Percentiles rank a stretch among this genome's conserved stretches.
These are phyloP conservation scores for Botrytis pseudocinerea DNA, from an alignment of 2,329 filamentous ascomycete species.

Conservation along the genomic window DNA sequence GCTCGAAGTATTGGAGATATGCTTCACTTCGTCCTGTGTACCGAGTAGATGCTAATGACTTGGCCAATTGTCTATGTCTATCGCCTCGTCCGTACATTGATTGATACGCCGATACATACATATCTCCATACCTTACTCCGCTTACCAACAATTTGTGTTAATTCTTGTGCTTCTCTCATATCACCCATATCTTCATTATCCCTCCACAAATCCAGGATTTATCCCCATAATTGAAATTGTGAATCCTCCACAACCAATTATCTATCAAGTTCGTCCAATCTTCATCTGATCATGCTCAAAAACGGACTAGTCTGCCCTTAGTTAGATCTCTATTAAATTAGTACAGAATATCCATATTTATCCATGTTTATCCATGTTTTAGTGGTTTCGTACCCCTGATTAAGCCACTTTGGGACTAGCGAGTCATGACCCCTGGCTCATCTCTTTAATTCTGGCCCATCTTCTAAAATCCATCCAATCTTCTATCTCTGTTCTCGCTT, in stretches of 20 bases:
- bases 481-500: neutral
- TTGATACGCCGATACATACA: neutral
- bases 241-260: conserved; percentile 5
- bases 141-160: neutral
- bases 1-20: neutral
- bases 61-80: neutral
- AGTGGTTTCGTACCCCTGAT: conserved; percentile 13
- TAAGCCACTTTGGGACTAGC: conserved; percentile 5
- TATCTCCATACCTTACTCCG: neutral
- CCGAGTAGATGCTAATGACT: neutral
- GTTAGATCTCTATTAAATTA: neutral
- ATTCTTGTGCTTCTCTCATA: neutral
- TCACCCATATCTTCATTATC: neutral
- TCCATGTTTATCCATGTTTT: neutral
- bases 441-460: conserved; percentile 14
- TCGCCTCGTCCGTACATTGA: neutral
- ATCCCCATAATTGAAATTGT: conserved; percentile 11
- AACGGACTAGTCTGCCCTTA: neutral
- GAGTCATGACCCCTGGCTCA: neutral
- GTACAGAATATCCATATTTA: neutral
- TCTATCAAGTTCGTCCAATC: conserved; percentile 14
- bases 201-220: neutral
- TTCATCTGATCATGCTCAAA: neutral
- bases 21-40: neutral
- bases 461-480: conserved; percentile 1